phyloP scores from a whole-genome alignment of 2,329 filamentous ascomycete species.

The Alternaria sp. region DNA sequence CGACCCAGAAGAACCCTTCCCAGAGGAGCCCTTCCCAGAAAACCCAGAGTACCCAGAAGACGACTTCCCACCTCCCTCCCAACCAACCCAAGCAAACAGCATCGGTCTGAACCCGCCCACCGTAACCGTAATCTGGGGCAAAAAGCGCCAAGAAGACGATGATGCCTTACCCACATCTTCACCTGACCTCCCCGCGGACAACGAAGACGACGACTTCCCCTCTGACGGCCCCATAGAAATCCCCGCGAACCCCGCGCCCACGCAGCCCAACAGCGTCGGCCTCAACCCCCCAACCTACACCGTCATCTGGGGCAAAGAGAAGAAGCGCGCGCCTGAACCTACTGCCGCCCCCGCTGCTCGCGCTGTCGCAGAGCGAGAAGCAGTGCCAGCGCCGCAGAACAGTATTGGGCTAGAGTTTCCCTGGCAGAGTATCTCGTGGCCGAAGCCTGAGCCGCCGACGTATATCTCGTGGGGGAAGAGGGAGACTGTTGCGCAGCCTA shows the following conservation, averaged over 20 bases:
- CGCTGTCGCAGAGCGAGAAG: background rate
- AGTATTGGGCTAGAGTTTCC: slow-evolving; percentile 7
- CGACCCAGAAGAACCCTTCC: slow-evolving; percentile 17
- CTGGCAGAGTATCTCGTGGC: slow-evolving; percentile 1
- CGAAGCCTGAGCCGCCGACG: slow-evolving; percentile 5
- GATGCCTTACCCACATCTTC: background rate
- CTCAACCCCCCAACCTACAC: slow-evolving; percentile 15
- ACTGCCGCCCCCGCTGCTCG: background rate
- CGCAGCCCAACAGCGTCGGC: slow-evolving; percentile 12
- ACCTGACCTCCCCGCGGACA: slow-evolving; percentile 10
- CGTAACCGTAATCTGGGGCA: slow-evolving; percentile 20
- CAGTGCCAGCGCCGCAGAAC: slow-evolving; percentile 2
- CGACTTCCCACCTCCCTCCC: slow-evolving; percentile 4
- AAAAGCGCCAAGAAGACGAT: slow-evolving; percentile 18
- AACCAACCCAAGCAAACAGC: slow-evolving; percentile 15
- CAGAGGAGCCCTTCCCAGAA: slow-evolving; percentile 9
- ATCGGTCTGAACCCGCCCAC: slow-evolving; percentile 15
- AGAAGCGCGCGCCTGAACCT: background rate
- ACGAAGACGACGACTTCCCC: slow-evolving; percentile 17
- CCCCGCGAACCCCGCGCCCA: background rate
- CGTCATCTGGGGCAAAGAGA: slow-evolving; percentile 17
- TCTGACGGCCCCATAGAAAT: background rate
- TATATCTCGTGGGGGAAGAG: slow-evolving; percentile 23
- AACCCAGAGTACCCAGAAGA: slow-evolving; percentile 12
- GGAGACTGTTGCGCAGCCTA: slow-evolving; percentile 5